These are phyloP conservation scores for Candida rishiriensis DNA, from an alignment of 805 yeast genomes.

Conservation along the genomic window DNA sequence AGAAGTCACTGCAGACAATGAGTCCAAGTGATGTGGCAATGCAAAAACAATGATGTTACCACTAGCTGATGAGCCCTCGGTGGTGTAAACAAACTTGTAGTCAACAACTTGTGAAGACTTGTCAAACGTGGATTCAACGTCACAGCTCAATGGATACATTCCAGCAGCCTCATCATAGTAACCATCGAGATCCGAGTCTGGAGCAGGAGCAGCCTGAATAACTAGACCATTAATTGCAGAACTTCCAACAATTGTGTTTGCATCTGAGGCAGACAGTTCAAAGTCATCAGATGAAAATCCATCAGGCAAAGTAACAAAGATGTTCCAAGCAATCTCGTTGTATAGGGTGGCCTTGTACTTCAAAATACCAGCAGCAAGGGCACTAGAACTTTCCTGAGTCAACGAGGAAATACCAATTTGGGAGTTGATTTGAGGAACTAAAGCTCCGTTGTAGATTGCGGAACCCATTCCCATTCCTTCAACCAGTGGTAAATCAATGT, in stretches of 20 bases:
- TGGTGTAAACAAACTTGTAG: slow-evolving; percentile 38
- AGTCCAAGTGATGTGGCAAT: slow-evolving; percentile 45
- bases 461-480: slow-evolving; percentile 60
- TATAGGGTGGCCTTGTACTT: slow-evolving; percentile 38
- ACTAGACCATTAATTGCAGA: slow-evolving; percentile 36
- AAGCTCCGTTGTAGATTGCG: slow-evolving; percentile 44
- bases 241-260: slow-evolving; percentile 35
- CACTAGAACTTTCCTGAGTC: slow-evolving; percentile 29
- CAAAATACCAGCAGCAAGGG: slow-evolving; percentile 25
- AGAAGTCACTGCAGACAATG: slow-evolving; percentile 25
- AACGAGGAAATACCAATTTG: slow-evolving; percentile 42
- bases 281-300: slow-evolving; percentile 26
- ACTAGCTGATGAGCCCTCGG: slow-evolving; percentile 39
- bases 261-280: slow-evolving; percentile 28
- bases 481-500: slow-evolving; percentile 46
- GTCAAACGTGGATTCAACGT: slow-evolving; percentile 36
- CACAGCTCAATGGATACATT: slow-evolving; percentile 38
- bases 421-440: slow-evolving; percentile 42
- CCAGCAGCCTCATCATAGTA: slow-evolving; percentile 67
- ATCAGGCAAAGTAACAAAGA: slow-evolving; percentile 42
- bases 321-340: slow-evolving; percentile 44
- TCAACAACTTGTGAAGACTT: slow-evolving; percentile 28
- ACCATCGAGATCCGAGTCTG: slow-evolving; percentile 33
- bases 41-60: slow-evolving; percentile 40
- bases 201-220: slow-evolving; percentile 47